Base-by-base conservation (phyloP, 169 alveolate genomes). In the Eimeria falciformis region DNA sequence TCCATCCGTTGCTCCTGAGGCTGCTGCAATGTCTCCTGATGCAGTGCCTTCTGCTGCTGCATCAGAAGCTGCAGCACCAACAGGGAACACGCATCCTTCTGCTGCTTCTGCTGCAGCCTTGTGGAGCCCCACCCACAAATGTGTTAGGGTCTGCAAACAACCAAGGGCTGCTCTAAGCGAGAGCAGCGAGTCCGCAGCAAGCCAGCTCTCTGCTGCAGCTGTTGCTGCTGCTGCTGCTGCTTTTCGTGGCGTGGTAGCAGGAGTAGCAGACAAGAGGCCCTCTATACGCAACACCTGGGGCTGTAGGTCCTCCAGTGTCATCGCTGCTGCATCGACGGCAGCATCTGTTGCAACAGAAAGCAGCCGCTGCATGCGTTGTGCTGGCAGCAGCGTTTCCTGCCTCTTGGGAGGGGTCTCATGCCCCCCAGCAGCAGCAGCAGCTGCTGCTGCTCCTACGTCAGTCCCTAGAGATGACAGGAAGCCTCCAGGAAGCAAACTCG, bases 101-200 rank as follows among this genome's bases (percentile, higher is more conserved):
- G 45, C 81, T 33, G 81, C 81, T 33, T 46, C 85, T n/a, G 85
- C 85, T n/a, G 85, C 66, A 18, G 62, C 43, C n/a, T 40, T 40
- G 55, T 75, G 85, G 45, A 75, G 65, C 40, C 66, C 66, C 21
- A 75, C 66, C 85, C 85, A 75, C 43, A 75, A 2, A 18, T 75
- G 85, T 0, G 85, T 25, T 21, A 43, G 27, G 40, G 18, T 25
- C 40, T 75, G 85, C 40, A 75, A 37, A 45, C 85, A 75, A 40
- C 66, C 66, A 5, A 75, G 12, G 5, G 85, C 27, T 3, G 65
- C 18, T 3, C 85, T 58, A 21, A 75, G 65, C 21, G 55, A 75
- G 53, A 21, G 85, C 85, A 75, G 85, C 66, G 85, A 12, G 43
- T 75, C 85, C 3, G 85, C 85, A 75, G 85, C 85, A 45, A 75